Conservation (phyloP, 306 rosid genomes). For the Nissolia schottii region DNA sequence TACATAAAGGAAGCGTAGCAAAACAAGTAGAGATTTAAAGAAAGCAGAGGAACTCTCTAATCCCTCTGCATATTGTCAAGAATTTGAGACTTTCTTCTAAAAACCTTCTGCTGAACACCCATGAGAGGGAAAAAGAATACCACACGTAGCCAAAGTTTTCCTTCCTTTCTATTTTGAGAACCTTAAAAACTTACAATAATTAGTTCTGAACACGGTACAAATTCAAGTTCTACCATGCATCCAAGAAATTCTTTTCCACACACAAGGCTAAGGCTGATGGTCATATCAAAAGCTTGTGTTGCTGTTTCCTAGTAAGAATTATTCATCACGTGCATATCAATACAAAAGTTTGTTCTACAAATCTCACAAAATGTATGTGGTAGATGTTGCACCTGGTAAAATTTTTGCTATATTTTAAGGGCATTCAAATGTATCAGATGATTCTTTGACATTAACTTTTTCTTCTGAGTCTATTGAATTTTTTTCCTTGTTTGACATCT, state of each 20-base stretch:
- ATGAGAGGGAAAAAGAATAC: neutral
- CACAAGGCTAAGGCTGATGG: neutral
- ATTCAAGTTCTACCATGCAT: neutral
- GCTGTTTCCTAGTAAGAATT: neutral
- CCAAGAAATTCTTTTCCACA: neutral
- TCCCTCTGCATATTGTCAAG: neutral
- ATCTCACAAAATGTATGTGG: neutral
- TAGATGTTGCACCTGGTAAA: neutral
- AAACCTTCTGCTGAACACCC: neutral
- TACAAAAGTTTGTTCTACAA: neutral
- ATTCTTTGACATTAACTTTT: neutral
- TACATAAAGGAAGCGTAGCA: neutral
- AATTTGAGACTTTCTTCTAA: neutral
- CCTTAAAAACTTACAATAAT: neutral
- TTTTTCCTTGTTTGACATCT: constrained; percentile 5
- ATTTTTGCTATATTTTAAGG: neutral
- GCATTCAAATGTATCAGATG: constrained; percentile 10
- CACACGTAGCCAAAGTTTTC: neutral
- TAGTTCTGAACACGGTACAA: neutral
- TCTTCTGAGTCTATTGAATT: neutral
- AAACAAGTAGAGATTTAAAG: neutral
- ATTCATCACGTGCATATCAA: neutral
- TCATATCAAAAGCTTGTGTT: neutral
- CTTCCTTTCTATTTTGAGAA: neutral
- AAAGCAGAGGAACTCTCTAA: neutral